Evolutionary conservation across 1,284 basidiomycete genomes (phyloP).

Genomic region (Schizopora paradoxa): DNA sequence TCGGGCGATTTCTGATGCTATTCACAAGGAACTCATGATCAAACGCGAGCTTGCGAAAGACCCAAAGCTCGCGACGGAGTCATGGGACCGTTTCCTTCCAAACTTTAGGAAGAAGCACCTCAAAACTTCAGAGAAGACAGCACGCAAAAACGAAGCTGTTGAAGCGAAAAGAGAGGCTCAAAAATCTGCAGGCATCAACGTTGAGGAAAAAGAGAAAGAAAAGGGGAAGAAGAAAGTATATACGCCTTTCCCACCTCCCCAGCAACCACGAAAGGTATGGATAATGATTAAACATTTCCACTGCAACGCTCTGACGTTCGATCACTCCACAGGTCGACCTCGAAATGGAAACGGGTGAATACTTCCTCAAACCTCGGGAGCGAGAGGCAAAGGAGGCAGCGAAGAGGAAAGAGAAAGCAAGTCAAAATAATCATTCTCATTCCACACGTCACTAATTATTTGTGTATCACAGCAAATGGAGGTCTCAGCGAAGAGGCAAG

Average conservation of each 20-base stretch:
- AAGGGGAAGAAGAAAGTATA: conserved; percentile 89
- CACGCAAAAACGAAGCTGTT: conserved; percentile 71
- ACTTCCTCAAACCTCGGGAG: conserved; percentile 89
- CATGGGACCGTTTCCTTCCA: conserved; percentile 97
- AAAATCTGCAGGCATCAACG: conserved; percentile 52
- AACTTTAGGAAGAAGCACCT: conserved; percentile 93
- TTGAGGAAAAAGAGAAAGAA: conserved; percentile 33
- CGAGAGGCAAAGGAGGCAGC: conserved; percentile 65
- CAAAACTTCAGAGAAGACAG: conserved; percentile 89
- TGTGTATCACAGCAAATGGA: conserved; percentile 71
- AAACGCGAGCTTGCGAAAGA: conserved; percentile 97
- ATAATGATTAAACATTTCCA: neutral
- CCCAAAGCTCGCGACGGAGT: conserved; percentile 89
- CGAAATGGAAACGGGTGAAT: conserved; percentile 94
- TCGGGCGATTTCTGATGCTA: conserved; percentile 3
- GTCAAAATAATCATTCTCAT: conserved; percentile 8
- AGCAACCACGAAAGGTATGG: conserved; percentile 83
- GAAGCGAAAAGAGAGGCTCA: conserved; percentile 54
- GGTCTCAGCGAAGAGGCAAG: conserved; percentile 58
- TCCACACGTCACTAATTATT: conserved; percentile 12
- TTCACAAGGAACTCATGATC: conserved; percentile 90
- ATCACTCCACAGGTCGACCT: conserved; percentile 67
- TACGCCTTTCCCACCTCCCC: conserved; percentile 97
- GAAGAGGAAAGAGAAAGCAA: conserved; percentile 66
- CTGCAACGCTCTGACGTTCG: neutral